Evolutionary conservation across 2,329 filamentous ascomycete genomes (phyloP), one percentile per base, ranked within the genome.

Genomic region (Venturia asperata): DNA sequence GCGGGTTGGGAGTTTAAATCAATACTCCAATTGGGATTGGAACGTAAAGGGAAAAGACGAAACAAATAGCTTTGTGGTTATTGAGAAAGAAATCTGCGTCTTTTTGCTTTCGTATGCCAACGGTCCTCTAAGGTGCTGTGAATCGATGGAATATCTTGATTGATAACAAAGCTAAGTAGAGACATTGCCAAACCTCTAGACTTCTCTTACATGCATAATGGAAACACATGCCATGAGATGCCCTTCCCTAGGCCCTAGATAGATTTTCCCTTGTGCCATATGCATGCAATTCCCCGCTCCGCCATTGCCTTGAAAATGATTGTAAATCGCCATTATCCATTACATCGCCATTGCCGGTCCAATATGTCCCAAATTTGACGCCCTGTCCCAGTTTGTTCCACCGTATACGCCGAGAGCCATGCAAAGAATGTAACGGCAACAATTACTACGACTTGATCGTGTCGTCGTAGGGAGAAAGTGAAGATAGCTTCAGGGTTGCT

Each of bases 321-420:
- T 58, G 52, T 58, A 39, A 11, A 58, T 56, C 17, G 27, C 52
- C 52, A 56, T 34, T 56, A 56, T 56, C 27, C 30, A 37, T 58
- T 58, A 58, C n/a, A 58, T 39, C 21, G 47, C 47, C 7, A 13
- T 52, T 1, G 17, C 30, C 17, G 5, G 15, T 15, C 52, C 7
- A 10, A 3, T 58, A 19, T 37, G 17, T 58, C 52, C 30, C 15
- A 10, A 56, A n/a, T 27, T 6, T n/a, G 30, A 58, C 21, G 10
- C 47, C 21, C 21, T 2, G 47, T 27, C 47, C 47, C 21, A 27
- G 21, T 30, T 52, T 37, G 24, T 34, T 34, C 34, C 15, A 19
- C 52, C 52, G 2, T 39, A 21, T 58, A 27, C 27, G 52, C 52
- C 52, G 52, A 13, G 37, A 58, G 52, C 52, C 27, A 58, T 58